phyloP scores from a whole-genome alignment of 1,139 yeast genomes.

The Taphrina wiesneri region DNA sequence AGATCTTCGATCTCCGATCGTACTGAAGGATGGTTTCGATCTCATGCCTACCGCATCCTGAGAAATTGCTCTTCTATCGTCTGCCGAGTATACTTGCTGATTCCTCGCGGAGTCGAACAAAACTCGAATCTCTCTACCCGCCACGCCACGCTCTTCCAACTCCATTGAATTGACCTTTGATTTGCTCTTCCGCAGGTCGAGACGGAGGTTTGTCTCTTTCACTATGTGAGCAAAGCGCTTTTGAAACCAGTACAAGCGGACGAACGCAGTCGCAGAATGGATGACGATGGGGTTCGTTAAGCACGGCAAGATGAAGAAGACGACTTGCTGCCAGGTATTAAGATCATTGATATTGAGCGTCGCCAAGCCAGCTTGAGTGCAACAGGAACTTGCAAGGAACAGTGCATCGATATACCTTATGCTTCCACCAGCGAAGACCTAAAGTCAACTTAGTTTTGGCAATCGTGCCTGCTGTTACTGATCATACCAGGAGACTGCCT shows the following conservation, averaged over 20 bases:
- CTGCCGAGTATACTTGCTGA: constrained; percentile 4
- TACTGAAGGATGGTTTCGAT: neutral
- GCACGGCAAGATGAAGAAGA: constrained; percentile 60
- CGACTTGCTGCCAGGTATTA: constrained; percentile 64
- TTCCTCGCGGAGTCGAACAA: constrained; percentile 25
- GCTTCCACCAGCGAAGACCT: constrained; percentile 45
- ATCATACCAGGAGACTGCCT: constrained; percentile 23
- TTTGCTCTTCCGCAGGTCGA: constrained; percentile 77
- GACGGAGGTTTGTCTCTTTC: constrained; percentile 62
- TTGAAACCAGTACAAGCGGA: constrained; percentile 89
- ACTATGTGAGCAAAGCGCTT: constrained; percentile 78
- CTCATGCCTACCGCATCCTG: neutral
- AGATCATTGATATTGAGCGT: constrained; percentile 67
- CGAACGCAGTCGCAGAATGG: constrained; percentile 72
- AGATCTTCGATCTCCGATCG: neutral
- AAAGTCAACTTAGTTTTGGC: neutral
- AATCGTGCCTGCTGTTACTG: neutral
- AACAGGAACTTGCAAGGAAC: constrained; percentile 70
- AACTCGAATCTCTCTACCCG: constrained; percentile 35
- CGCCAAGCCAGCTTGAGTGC: constrained; percentile 91
- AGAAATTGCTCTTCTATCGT: neutral
- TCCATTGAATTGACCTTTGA: constrained; percentile 22
- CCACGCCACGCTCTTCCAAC: constrained; percentile 35
- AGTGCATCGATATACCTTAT: constrained; percentile 73
- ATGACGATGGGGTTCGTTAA: constrained; percentile 86